Evolutionary conservation across 1,284 basidiomycete genomes (phyloP).

Genomic region (Neolentinus lepideus): DNA sequence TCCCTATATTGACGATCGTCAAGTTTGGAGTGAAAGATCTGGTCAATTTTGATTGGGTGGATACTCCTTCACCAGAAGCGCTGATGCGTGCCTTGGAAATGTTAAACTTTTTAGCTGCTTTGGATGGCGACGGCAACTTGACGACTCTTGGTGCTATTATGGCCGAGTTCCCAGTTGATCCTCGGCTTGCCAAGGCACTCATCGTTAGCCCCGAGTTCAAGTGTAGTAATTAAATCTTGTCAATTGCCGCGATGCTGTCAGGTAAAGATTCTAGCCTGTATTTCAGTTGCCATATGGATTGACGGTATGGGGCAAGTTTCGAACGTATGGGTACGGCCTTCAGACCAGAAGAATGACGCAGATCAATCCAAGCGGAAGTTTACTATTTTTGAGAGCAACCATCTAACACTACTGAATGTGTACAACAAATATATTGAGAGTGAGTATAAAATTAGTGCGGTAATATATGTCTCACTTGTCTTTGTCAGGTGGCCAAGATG

Average conservation of each 20-base stretch:
- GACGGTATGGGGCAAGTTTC: too few relatives aligned
- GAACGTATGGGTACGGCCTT: constrained; percentile 90
- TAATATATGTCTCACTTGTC: constrained; percentile 5
- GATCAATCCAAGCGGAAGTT: constrained; percentile 89
- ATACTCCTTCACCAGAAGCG: constrained; percentile 94
- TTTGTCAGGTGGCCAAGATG: constrained; percentile 58
- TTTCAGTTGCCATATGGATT: too few relatives aligned
- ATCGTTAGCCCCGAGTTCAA: constrained; percentile 92
- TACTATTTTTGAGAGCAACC: constrained; percentile 92
- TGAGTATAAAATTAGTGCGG: constrained; percentile 29
- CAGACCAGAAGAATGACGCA: constrained; percentile 82
- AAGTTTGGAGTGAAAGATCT: constrained; percentile 91
- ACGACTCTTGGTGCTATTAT: constrained; percentile 87
- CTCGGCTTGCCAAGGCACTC: constrained; percentile 90
- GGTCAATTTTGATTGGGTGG: constrained; percentile 92
- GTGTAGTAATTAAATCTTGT: constrained; percentile 94
- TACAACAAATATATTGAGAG: constrained; percentile 91
- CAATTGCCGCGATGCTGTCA: constrained; percentile 95
- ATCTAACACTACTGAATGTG: constrained; percentile 91
- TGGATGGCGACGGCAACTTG: constrained; percentile 92
- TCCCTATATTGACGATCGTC: constrained; percentile 90
- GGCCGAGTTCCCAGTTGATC: constrained; percentile 98
- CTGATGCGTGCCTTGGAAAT: constrained; percentile 97
- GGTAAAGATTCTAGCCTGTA: too few relatives aligned
- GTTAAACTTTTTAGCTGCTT: constrained; percentile 86